Percentiles rank a stretch among this genome's conserved stretches.
Evolutionary conservation across 768 basidiomycete species (phyloP).

Genomic region (Gelatoporia subvermispora): DNA sequence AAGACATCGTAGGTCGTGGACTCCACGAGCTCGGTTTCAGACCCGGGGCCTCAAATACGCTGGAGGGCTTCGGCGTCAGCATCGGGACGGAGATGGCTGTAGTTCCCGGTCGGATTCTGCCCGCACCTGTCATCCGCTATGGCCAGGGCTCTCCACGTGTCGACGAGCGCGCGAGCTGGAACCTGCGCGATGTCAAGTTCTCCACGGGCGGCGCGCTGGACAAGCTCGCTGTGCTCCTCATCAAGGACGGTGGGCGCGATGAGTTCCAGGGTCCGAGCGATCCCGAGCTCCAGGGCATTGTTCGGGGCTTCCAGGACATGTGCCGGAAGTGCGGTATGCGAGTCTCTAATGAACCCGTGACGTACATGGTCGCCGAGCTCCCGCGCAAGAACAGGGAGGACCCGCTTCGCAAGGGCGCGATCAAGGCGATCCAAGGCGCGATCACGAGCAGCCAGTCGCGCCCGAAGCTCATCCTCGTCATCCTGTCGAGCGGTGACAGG

Average conservation of each 20-base stretch:
- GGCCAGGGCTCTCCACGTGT: constrained; percentile 26
- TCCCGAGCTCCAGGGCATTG: constrained; percentile 39
- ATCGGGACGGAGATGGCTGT: constrained; percentile 48
- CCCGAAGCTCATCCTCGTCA: constrained; percentile 41
- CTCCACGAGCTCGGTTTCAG: constrained; percentile 39
- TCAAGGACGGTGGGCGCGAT: constrained; percentile 56
- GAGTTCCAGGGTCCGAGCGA: constrained; percentile 58
- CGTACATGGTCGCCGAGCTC: constrained; percentile 37
- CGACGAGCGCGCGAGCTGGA: constrained; percentile 49
- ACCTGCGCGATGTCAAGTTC: constrained; percentile 56
- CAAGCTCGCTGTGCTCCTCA: constrained; percentile 66
- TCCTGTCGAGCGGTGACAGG: constrained; percentile 43
- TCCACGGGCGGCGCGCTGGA: constrained; percentile 48
- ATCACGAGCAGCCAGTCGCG: constrained; percentile 37
- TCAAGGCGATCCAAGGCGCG: constrained; percentile 36
- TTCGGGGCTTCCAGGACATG: constrained; percentile 57
- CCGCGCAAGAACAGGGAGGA: constrained; percentile 50
- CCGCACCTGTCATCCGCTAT: constrained; percentile 39
- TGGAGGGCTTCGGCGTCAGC: constrained; percentile 40
- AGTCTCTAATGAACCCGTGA: constrained; percentile 35
- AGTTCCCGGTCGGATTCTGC: constrained; percentile 49
- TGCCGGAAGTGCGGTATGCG: constrained; percentile 61
- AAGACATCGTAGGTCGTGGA: constrained; percentile 39
- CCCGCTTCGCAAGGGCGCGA: constrained; percentile 47
- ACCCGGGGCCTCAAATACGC: constrained; percentile 23